Percentiles rank a stretch among this genome's conserved stretches.
These are phyloP conservation scores for Mycena sp. DNA, from an alignment of 1,284 basidiomycete species.

Conservation along the genomic window DNA sequence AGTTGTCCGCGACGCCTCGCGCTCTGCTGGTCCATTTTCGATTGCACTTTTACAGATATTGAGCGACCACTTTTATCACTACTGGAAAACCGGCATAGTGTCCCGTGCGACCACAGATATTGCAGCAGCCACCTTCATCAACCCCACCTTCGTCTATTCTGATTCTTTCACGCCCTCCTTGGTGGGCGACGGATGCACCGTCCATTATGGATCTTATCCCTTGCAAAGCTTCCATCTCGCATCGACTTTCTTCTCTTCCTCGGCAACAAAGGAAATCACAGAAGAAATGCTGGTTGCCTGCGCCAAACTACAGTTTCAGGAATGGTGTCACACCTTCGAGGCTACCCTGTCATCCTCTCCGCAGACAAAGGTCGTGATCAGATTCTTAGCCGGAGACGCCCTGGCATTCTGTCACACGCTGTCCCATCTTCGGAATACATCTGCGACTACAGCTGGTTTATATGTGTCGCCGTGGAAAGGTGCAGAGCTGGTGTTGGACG, in stretches of 20 bases:
- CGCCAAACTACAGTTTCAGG: conserved; percentile 45
- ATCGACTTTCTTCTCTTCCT: conserved; percentile 38
- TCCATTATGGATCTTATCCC: conserved; percentile 60
- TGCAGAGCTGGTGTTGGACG: conserved; percentile 45
- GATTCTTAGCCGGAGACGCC: conserved; percentile 43
- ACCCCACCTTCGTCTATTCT: conserved; percentile 61
- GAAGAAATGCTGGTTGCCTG: conserved; percentile 36
- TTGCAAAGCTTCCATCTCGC: conserved; percentile 58
- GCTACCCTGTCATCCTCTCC: conserved; percentile 10
- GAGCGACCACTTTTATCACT: conserved; percentile 40
- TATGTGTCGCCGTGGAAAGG: conserved; percentile 43
- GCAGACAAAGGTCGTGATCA: conserved; percentile 31
- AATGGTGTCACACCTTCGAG: conserved; percentile 47
- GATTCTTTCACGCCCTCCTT: conserved; percentile 19
- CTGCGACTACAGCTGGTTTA: background rate
- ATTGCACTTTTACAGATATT: conserved; percentile 29
- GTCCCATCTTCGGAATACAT: background rate
- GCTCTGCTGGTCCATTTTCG: conserved; percentile 49
- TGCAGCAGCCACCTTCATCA: conserved; percentile 44
- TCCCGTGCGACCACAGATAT: conserved; percentile 36
- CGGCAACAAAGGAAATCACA: background rate
- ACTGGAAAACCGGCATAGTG: conserved; percentile 58
- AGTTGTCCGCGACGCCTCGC: conserved; percentile 25
- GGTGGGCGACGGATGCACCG: conserved; percentile 49
- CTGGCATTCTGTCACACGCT: conserved; percentile 42